Evolutionary conservation across 768 basidiomycete genomes (phyloP).

Genomic region (Collybiopsis luxurians): DNA sequence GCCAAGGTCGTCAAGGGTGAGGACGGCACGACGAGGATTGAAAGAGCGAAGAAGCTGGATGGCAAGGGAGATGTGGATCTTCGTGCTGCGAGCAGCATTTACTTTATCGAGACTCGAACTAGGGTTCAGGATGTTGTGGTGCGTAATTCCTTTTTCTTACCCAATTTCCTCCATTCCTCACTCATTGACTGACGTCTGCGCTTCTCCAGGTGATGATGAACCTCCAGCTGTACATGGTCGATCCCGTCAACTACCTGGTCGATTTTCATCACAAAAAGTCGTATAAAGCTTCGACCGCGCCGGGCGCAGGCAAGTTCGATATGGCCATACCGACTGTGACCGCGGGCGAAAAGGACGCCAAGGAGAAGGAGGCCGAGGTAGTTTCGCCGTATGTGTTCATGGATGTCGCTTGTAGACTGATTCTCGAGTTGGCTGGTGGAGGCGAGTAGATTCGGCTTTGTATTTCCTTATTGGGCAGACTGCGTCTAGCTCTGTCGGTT

Average conservation of each 20-base stretch:
- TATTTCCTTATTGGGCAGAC: neutral
- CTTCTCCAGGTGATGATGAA: conserved; percentile 85
- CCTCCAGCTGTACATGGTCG: conserved; percentile 94
- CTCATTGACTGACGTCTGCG: too few relatives aligned
- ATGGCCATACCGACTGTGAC: conserved; percentile 34
- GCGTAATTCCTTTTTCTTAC: conserved; percentile 25
- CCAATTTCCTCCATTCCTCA: conserved; percentile 1
- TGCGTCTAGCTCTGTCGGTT: neutral
- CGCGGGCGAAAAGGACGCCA: conserved; percentile 41
- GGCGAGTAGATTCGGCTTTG: neutral
- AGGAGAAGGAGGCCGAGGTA: conserved; percentile 38
- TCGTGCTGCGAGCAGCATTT: conserved; percentile 72
- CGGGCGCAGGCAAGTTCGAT: conserved; percentile 70
- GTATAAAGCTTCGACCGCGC: conserved; percentile 70
- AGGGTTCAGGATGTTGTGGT: conserved; percentile 92
- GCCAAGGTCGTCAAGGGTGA: conserved; percentile 25
- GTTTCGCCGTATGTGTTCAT: conserved; percentile 93
- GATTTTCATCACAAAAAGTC: conserved; percentile 98
- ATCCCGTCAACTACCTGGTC: conserved; percentile 93
- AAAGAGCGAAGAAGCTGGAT: conserved; percentile 61
- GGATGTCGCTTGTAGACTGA: conserved; percentile 92
- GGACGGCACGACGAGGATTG: conserved; percentile 41
- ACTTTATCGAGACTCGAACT: conserved; percentile 92
- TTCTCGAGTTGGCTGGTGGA: conserved; percentile 84
- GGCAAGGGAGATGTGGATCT: conserved; percentile 57